phyloP scores from a whole-genome alignment of 371 early-diverging fungal species.

The Lichtheimia ornata region DNA sequence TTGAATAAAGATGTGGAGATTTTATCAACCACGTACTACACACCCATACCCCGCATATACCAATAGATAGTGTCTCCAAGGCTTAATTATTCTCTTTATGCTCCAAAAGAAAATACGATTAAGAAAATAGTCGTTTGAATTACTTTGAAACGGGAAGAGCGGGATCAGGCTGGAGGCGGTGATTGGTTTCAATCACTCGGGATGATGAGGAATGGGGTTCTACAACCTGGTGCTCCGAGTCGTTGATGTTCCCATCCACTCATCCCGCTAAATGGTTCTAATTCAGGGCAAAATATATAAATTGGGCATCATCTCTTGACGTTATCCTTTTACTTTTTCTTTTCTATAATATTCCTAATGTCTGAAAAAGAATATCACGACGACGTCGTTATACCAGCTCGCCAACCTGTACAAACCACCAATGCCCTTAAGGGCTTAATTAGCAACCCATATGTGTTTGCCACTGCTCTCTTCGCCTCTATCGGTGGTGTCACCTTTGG shows the following conservation, averaged over 20 bases:
- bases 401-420: constrained; percentile 8
- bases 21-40: not conserved
- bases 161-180: constrained; percentile 12
- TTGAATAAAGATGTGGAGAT: not conserved
- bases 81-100: too few relatives aligned
- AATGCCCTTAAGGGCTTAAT: constrained; percentile 26
- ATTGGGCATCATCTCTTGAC: not conserved
- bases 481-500: constrained; percentile 51
- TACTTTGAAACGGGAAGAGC: constrained; percentile 1
- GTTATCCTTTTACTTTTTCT: not conserved
- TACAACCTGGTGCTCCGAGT: not conserved
- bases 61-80: too few relatives aligned
- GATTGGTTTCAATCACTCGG: constrained; percentile 11
- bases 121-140: not conserved
- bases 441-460: constrained; percentile 38
- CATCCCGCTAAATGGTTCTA: not conserved
- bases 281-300: not conserved
- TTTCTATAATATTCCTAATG: not conserved
- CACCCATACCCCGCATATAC: not conserved
- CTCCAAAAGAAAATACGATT: not conserved
- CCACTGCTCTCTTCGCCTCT: constrained; percentile 42
- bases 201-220: not conserved
- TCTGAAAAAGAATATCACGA: constrained; percentile 6
- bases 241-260: not conserved
- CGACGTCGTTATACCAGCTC: constrained; percentile 1